Conservation (phyloP, 129 eudicot species). For the Pseudognaphalium luteoalbum region DNA sequence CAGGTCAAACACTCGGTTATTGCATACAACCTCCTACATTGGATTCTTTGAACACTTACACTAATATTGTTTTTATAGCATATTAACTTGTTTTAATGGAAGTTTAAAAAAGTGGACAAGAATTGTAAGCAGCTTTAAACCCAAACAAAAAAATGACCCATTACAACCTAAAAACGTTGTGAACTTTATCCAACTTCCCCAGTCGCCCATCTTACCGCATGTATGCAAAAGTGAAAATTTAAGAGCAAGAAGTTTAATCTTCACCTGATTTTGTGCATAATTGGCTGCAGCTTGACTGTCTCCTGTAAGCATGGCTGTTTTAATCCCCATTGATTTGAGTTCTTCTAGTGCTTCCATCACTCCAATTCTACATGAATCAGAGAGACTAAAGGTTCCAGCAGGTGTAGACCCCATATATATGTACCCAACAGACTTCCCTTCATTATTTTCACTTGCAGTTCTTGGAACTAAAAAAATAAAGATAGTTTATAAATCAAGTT, state of each 20-base stretch:
- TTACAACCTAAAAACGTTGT: too few species aligned
- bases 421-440: constrained; percentile 69
- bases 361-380: constrained; percentile 87
- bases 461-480: constrained; percentile 49
- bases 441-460: constrained; percentile 38
- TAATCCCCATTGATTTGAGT: constrained; percentile 76
- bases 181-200: too few species aligned
- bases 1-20: too few species aligned
- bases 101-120: too few species aligned
- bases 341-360: constrained; percentile 67
- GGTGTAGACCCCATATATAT: constrained; percentile 55
- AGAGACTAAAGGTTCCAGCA: constrained; percentile 66
- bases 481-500: constrained; percentile 11
- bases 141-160: too few species aligned
- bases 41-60: too few species aligned
- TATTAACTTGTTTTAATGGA: too few species aligned
- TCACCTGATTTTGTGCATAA: constrained; percentile 77
- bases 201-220: too few species aligned
- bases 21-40: too few species aligned
- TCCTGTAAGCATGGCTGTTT: constrained; percentile 85
- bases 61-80: too few species aligned
- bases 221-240: neutral
- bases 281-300: constrained; percentile 79
- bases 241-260: neutral
- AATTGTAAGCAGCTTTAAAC: too few species aligned